A percentile compares a stretch with the other conserved stretches of the same genome.
phyloP scores from a whole-genome alignment of 2,329 filamentous ascomycete species.

The Magnaporthales sp. region DNA sequence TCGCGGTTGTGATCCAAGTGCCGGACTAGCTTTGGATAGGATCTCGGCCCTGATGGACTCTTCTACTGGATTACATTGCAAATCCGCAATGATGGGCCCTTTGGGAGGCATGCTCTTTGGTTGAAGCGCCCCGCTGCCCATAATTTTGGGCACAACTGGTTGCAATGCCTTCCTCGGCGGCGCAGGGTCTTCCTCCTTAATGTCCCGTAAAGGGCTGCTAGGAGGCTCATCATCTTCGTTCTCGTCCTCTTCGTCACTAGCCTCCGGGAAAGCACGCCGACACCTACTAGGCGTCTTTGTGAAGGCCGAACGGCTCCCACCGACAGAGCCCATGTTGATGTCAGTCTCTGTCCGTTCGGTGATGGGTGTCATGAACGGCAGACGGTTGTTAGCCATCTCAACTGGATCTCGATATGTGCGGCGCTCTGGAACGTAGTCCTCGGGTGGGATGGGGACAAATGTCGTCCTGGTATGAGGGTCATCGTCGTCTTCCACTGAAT shows the following conservation, averaged over 20 bases:
- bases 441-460: constrained; percentile 76
- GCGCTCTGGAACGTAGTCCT: constrained; percentile 75
- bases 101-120: constrained; percentile 29
- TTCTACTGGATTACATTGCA: constrained; percentile 84
- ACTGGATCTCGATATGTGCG: constrained; percentile 73
- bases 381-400: constrained; percentile 75
- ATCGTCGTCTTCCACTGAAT: constrained; percentile 7
- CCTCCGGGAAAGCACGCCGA: constrained; percentile 10
- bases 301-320: neutral
- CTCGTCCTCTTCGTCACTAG: constrained; percentile 18
- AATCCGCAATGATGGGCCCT: constrained; percentile 70
- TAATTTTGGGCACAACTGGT: neutral
- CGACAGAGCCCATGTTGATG: neutral
- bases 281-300: constrained; percentile 67
- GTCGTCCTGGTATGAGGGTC: constrained; percentile 45
- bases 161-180: neutral
- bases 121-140: neutral
- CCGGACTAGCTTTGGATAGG: constrained; percentile 62
- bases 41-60: constrained; percentile 67
- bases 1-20: constrained; percentile 65
- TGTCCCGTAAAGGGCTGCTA: constrained; percentile 53
- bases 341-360: constrained; percentile 82
- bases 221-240: constrained; percentile 22
- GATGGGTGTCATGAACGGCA: constrained; percentile 98
- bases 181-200: constrained; percentile 20